phyloP scores from a whole-genome alignment of 371 early-diverging fungal species.

The Apophysomyces elegans region DNA sequence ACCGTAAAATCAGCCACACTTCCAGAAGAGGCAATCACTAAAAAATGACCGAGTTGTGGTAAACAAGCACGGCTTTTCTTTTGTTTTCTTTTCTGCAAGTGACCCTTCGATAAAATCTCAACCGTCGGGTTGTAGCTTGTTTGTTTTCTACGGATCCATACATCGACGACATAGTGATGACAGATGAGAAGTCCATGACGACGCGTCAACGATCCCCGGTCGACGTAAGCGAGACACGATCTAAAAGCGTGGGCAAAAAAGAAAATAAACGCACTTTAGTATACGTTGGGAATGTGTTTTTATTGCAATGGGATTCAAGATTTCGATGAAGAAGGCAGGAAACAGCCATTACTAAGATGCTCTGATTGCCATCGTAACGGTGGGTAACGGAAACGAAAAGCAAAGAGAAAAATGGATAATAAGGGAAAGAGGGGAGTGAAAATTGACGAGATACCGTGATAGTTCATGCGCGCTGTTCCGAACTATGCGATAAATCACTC shows the following conservation, averaged over 20 bases:
- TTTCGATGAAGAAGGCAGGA: constrained; percentile 25
- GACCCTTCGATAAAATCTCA: neutral
- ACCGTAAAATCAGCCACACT: constrained; percentile 2
- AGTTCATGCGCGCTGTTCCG: constrained; percentile 40
- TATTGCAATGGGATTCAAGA: constrained; percentile 33
- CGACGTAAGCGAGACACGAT: constrained; percentile 24
- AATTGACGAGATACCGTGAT: constrained; percentile 4
- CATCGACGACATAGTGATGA: neutral
- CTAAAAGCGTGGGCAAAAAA: neutral
- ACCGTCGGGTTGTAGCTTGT: constrained; percentile 1
- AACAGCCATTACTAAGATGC: constrained; percentile 28
- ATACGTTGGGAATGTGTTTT: constrained; percentile 38
- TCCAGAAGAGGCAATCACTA: constrained; percentile 13
- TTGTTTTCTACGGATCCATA: neutral
- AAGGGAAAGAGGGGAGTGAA: neutral
- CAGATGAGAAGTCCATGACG: constrained; percentile 8
- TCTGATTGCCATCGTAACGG: constrained; percentile 46
- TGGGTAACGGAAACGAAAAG: constrained; percentile 26
- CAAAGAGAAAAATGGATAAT: constrained; percentile 14
- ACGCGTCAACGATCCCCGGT: constrained; percentile 25
- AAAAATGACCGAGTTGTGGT: neutral
- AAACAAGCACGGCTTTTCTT: neutral
- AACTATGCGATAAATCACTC: constrained; percentile 26
- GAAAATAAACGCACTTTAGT: constrained; percentile 21
- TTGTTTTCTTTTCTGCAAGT: neutral